These are phyloP conservation scores for Coniferiporia weirii DNA, from an alignment of 1,284 basidiomycete species.

Conservation along the genomic window DNA sequence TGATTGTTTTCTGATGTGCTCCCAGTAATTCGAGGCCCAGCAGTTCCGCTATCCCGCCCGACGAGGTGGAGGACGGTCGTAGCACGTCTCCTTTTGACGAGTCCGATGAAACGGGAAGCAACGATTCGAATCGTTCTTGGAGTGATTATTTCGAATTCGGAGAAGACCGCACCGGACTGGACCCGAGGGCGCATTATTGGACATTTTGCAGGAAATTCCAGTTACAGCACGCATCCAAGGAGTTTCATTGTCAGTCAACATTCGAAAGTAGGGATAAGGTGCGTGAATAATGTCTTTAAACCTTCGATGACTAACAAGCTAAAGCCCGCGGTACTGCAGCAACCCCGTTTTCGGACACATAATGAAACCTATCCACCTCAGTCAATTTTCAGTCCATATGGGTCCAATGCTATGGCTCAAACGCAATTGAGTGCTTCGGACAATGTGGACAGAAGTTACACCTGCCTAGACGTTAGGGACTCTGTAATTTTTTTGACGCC, in stretches of 20 bases:
- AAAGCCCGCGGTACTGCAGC: background rate
- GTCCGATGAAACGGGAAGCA: slow-evolving; percentile 62
- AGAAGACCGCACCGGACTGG: slow-evolving; percentile 13
- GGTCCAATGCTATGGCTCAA: background rate
- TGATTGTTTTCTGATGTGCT: background rate
- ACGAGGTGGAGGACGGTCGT: slow-evolving; percentile 38
- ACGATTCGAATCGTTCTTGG: slow-evolving; percentile 35
- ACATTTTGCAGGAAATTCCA: slow-evolving; percentile 3
- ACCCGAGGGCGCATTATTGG: slow-evolving; percentile 1
- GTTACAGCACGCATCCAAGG: background rate
- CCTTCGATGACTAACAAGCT: background rate
- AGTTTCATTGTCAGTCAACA: background rate
- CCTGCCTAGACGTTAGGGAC: background rate
- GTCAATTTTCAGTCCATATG: no score
- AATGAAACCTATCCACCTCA: background rate
- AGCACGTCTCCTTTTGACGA: slow-evolving; percentile 65
- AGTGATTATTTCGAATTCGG: slow-evolving; percentile 49
- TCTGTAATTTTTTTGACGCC: slow-evolving; percentile 6
- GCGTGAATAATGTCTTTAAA: background rate
- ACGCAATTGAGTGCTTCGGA: background rate
- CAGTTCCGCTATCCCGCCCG: slow-evolving; percentile 14
- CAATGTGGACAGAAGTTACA: background rate
- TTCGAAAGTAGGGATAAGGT: background rate
- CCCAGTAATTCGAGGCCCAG: slow-evolving; percentile 10
- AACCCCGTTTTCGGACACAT: background rate